Base-by-base conservation (phyloP, 768 basidiomycete species). In the Mycena floridula region DNA sequence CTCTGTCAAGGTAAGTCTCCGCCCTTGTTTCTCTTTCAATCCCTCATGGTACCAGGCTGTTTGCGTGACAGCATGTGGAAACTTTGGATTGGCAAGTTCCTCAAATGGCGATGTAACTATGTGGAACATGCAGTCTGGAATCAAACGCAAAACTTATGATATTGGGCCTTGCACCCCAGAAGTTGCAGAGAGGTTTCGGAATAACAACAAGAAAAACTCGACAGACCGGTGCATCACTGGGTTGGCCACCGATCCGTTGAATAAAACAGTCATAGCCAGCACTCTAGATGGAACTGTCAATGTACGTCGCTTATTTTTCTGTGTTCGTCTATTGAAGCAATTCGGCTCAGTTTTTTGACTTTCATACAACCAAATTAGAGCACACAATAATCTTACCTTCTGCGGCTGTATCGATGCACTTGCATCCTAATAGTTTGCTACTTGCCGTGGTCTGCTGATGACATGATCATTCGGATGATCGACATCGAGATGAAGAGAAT, bases 111-210 rank as follows among this genome's bases (percentile, higher is more conserved):
- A 73, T 21, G 85, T 98, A 28, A 63, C 80, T 46, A 84, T 94
- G 84, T 98, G 91, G 87, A 99, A 97, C 59, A 81, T 99, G 82
- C 95, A 99, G 62, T 92, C 89, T 3, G 96, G 96, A 2, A 76
- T 93, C 46, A 77, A 78, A 53, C 74, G 95, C 37, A 89, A 86
- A 64, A 72, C 75, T 2, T 97, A 89, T 59, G 67, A 72, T 48
- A 56, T 95, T 20, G 85, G 84, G 0, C 61, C 74, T 18, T 77
- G 74, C 55, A 85, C 85, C 20, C 61, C 72, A 18, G 79, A 78
- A 49, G 73, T 73, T 7, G 53, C 64, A 6, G 69, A 65, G 42
- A 68, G 76, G 7, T 63, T 72, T 42, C 66, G 68, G 54, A 59
- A 66, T 47, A 62, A 59, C 24, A 53, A 58, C 16, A 57, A 65